phyloP scores from a whole-genome alignment of 1,284 basidiomycete species.

The Kwoniella shivajii region DNA sequence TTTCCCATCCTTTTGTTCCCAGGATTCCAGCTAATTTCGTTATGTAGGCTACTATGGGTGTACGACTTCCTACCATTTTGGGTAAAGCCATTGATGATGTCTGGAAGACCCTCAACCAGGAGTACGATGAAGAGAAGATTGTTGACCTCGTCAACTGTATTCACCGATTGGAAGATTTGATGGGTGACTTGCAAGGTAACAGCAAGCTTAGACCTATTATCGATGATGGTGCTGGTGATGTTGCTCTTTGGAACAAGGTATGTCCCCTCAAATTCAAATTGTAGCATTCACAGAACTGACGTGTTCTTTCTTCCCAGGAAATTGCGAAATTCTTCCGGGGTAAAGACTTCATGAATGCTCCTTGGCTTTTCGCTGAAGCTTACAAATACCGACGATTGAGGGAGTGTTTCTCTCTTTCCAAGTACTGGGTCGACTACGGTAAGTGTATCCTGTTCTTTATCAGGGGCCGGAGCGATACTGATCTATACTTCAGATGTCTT shows the following conservation, averaged over 20 bases:
- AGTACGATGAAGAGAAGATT: conserved; percentile 78
- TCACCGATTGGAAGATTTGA: conserved; percentile 79
- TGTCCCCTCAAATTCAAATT: conserved; percentile 28
- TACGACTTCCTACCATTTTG: conserved; percentile 89
- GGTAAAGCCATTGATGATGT: conserved; percentile 95
- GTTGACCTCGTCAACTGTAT: conserved; percentile 85
- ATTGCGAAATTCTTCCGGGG: conserved; percentile 92
- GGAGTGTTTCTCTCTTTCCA: conserved; percentile 92
- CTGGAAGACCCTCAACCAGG: conserved; percentile 84
- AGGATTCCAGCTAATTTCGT: neutral
- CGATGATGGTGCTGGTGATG: conserved; percentile 91
- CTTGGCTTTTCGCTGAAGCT: conserved; percentile 94
- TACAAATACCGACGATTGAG: conserved; percentile 97
- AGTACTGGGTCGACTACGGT: conserved; percentile 87
- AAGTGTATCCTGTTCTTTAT: conserved; percentile 13
- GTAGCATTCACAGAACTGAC: neutral
- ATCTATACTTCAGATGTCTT: conserved; percentile 61
- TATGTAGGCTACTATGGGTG: conserved; percentile 77
- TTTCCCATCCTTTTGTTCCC: neutral
- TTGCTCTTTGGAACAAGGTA: conserved; percentile 93
- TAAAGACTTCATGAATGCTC: conserved; percentile 94
- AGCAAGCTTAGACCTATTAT: conserved; percentile 80
- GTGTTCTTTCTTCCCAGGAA: conserved; percentile 54
- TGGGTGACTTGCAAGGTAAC: conserved; percentile 77
- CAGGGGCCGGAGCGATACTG: too few species aligned